A percentile compares a stretch with the other conserved stretches of the same genome.
These are phyloP conservation scores for Cochlearia excelsa DNA, from an alignment of 345 rosid genomes.

Conservation along the genomic window DNA sequence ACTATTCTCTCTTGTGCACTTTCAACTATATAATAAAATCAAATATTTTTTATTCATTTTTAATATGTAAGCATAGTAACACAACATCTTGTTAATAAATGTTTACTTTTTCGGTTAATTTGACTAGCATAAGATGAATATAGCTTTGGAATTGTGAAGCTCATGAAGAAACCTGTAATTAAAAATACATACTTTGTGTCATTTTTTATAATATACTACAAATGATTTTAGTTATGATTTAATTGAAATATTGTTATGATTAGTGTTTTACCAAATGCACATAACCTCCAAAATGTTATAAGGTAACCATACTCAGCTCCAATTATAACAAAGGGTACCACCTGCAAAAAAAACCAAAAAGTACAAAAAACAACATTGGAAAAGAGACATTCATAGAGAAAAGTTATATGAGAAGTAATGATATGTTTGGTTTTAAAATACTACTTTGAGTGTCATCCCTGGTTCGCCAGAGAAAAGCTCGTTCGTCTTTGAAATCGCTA, in stretches of 20 bases:
- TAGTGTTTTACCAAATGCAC: constrained; percentile 53
- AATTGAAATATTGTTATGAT: not conserved
- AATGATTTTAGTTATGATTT: not conserved
- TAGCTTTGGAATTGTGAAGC: constrained; percentile 74
- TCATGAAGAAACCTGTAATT: constrained; percentile 67
- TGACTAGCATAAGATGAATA: constrained; percentile 56
- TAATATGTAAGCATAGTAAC: not conserved
- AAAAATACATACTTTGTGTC: constrained; percentile 20
- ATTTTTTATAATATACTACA: constrained; percentile 7
- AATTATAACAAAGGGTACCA: constrained; percentile 71
- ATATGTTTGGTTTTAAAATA: not conserved
- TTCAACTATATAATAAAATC: constrained; percentile 45
- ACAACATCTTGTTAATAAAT: not conserved
- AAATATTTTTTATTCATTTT: not conserved
- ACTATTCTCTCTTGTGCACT: constrained; percentile 39
- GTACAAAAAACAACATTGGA: not conserved
- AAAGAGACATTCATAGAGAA: constrained; percentile 9
- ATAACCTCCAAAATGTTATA: constrained; percentile 66
- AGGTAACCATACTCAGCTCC: constrained; percentile 91
- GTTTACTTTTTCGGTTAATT: constrained; percentile 59
- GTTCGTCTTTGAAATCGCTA: constrained; percentile 58
- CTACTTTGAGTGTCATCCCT: constrained; percentile 82
- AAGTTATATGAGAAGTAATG: not conserved
- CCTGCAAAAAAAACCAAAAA: constrained; percentile 43
- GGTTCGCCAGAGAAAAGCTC: constrained; percentile 96